Conservation (phyloP, 805 yeast genomes). For the Starmerella riodocensis region DNA sequence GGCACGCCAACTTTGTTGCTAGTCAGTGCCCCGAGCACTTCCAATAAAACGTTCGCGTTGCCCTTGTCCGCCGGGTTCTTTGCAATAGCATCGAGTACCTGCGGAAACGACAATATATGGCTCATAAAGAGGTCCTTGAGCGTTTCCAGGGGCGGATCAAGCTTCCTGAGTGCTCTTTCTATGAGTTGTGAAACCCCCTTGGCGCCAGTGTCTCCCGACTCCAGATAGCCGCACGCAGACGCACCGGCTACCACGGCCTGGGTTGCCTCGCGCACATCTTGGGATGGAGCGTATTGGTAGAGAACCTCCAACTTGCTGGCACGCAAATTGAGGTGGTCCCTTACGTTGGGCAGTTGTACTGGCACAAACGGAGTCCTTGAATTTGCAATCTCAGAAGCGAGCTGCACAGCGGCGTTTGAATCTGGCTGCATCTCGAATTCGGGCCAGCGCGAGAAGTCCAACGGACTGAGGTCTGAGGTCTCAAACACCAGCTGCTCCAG, state of each 20-base stretch:
- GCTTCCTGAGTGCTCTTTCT: neutral
- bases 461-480: conserved; percentile 34
- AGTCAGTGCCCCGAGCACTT: conserved; percentile 4
- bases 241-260: conserved; percentile 15
- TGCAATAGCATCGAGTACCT: neutral
- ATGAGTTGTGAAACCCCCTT: neutral
- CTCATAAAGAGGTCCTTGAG: neutral
- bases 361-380: conserved; percentile 48
- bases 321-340: conserved; percentile 41
- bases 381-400: conserved; percentile 44
- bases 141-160: neutral
- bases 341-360: conserved; percentile 37
- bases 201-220: neutral
- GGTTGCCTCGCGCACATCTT: conserved; percentile 20
- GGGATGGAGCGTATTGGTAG: conserved; percentile 30
- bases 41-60: neutral
- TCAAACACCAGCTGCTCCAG: conserved; percentile 76
- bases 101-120: neutral
- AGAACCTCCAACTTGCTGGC: conserved; percentile 34
- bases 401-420: conserved; percentile 30
- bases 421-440: conserved; percentile 4
- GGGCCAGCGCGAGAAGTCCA: conserved; percentile 30
- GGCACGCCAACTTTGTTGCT: conserved; percentile 4
- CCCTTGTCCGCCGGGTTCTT: neutral
- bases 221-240: neutral